Evolutionary conservation across 140 eudicot genomes (phyloP), one percentile per base, ranked within the genome.

Genomic region (Cichorium intybus): DNA sequence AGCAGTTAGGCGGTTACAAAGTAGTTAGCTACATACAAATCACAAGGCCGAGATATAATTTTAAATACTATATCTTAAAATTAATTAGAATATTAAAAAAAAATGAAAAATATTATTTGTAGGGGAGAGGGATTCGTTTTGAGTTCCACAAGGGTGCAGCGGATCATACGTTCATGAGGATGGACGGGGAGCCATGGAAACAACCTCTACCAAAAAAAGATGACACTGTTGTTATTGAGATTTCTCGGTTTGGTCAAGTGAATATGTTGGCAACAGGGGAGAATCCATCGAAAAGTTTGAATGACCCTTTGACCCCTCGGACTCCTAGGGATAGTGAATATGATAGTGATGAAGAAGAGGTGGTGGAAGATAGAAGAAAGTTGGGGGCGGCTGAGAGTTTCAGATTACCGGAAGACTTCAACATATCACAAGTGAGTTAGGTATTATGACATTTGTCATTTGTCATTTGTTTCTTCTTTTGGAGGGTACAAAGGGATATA

Each of bases 181-280:
- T 85, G 66, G 95, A 85, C 20, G 95, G 95, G 22, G 95, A 85
- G 71, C 95, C 95, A 47, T 85, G 95, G 95, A 79, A 85, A 71
- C 95, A 85, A 53, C 95, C 95, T 21, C 79, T 85, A 11, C 95
- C 89, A 0, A 72, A 51, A 11, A 75, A 82, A 34, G 72, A 82
- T 12, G 95, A 85, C 67, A 82, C 80, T 1, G 95, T 85, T 15
- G 66, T 61, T 22, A 66, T 85, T 6, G 95, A 85, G 69, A 85
- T 85, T n/a, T 80, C 89, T 4, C 69, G 75, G 10, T 81, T 56
- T 55, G 89, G 89, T 50, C 95, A 82, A 80, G 95, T 85, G 28
- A 82, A 57, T 54, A 82, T 85, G 89, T 71, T 85, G 68, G 86
- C 89, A 23, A 70, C 60, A 21, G 82, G 64, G 4, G 60, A 22